Evolutionary conservation across 139 green algal species (phyloP).

Genomic region (Tetraselmis striata): DNA sequence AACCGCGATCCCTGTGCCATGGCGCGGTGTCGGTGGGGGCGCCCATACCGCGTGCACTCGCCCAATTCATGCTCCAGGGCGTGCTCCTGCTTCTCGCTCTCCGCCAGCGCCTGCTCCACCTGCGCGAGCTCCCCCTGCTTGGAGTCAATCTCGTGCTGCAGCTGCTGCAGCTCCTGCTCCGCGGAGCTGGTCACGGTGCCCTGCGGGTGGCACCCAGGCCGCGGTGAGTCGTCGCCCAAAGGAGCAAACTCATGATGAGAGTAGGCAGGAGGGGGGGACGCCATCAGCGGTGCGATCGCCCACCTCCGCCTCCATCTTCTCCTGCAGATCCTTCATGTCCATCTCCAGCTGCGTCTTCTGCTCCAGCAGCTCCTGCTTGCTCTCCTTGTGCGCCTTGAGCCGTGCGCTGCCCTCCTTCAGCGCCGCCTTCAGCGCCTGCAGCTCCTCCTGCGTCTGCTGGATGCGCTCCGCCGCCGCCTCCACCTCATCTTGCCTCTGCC

Average conservation of each 20-base stretch:
- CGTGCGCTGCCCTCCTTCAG: background rate
- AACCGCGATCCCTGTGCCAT: too few relatives aligned
- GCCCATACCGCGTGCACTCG: background rate
- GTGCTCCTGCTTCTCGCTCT: constrained; percentile 1
- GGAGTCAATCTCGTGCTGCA: constrained; percentile 4
- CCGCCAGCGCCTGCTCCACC: constrained; percentile 11
- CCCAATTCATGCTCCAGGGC: background rate
- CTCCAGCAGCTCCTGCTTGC: constrained; percentile 37
- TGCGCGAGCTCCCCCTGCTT: constrained; percentile 13
- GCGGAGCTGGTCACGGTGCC: background rate
- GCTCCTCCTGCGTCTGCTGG: constrained; percentile 9
- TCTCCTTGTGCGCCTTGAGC: constrained; percentile 1
- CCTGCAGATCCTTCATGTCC: constrained; percentile 67
- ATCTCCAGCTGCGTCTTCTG: constrained; percentile 45
- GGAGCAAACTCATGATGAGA: too few relatives aligned
- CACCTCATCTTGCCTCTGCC: background rate
- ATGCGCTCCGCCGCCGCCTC: constrained; percentile 9
- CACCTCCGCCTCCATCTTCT: constrained; percentile 16
- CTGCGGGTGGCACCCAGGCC: too few relatives aligned
- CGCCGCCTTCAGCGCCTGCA: constrained; percentile 11
- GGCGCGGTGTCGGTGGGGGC: too few relatives aligned
- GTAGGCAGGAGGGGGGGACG: too few relatives aligned
- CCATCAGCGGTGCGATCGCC: too few relatives aligned
- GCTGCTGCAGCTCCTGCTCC: constrained; percentile 10
- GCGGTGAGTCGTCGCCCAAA: too few relatives aligned